These are phyloP conservation scores for Mucor racemosus DNA, from an alignment of 371 early-diverging fungal genomes.

Conservation along the genomic window DNA sequence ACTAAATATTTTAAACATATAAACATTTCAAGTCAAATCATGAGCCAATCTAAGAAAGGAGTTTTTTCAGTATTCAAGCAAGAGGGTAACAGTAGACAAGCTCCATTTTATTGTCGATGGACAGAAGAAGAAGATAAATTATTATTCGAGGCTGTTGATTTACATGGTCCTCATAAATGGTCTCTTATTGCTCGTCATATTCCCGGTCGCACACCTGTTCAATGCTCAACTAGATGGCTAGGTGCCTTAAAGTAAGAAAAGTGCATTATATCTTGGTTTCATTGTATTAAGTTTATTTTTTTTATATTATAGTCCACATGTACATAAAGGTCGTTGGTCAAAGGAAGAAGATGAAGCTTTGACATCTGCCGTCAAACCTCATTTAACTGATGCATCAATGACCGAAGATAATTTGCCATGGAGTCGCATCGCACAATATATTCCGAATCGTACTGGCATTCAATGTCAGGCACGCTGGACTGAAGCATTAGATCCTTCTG, in stretches of 20 bases:
- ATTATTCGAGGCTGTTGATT: constrained; percentile 28
- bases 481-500: constrained; percentile 66
- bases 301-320: constrained; percentile 34
- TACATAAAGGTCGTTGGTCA: constrained; percentile 63
- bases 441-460: constrained; percentile 53
- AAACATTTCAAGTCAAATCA: background rate
- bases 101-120: constrained; percentile 34
- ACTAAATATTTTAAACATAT: too few species aligned
- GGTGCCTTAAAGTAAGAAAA: constrained; percentile 52
- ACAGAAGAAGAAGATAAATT: constrained; percentile 32
- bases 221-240: constrained; percentile 59
- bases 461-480: constrained; percentile 67
- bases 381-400: constrained; percentile 18
- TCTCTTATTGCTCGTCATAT: constrained; percentile 48
- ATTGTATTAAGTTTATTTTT: background rate
- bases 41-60: constrained; percentile 20
- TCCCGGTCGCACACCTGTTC: constrained; percentile 55
- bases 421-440: constrained; percentile 47
- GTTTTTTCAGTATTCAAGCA: constrained; percentile 29
- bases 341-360: constrained; percentile 53
- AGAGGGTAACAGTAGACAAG: constrained; percentile 10
- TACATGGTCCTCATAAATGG: constrained; percentile 53
- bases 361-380: constrained; percentile 34
- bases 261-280: background rate
- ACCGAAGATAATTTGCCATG: constrained; percentile 41